A percentile compares a stretch with the other conserved stretches of the same genome.
phyloP scores from a whole-genome alignment of 1,284 basidiomycete genomes.

The Sparassis latifolia region DNA sequence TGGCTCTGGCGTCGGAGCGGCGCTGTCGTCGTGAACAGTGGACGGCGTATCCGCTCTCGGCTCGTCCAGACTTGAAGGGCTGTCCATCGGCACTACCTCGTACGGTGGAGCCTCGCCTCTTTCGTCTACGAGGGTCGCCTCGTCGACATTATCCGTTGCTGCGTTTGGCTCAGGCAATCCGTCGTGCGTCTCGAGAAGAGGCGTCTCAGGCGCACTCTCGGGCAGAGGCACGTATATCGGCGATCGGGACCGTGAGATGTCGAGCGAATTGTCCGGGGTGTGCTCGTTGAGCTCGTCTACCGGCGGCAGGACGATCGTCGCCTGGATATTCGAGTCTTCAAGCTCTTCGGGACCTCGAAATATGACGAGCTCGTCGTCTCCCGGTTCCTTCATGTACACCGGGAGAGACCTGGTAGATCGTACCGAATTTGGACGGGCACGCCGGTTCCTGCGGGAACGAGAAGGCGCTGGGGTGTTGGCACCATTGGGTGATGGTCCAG shows the following conservation, averaged over 20 bases:
- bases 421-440: constrained; percentile 52
- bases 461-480: constrained; percentile 7
- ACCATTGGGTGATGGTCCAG: constrained; percentile 7
- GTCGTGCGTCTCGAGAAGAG: constrained; percentile 16
- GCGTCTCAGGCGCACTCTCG: constrained; percentile 16
- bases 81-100: constrained; percentile 40
- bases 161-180: constrained; percentile 16
- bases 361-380: constrained; percentile 71
- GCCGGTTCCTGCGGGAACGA: constrained; percentile 27
- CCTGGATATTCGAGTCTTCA: constrained; percentile 26
- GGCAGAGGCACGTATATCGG: constrained; percentile 19
- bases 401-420: constrained; percentile 70
- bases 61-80: constrained; percentile 6
- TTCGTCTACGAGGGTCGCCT: constrained; percentile 16
- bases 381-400: constrained; percentile 72
- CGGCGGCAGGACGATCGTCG: constrained; percentile 27
- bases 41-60: background rate
- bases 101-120: constrained; percentile 62
- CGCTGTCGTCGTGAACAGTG: background rate
- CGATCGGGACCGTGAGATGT: constrained; percentile 10
- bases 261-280: constrained; percentile 13
- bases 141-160: constrained; percentile 18
- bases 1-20: background rate
- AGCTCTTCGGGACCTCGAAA: constrained; percentile 43
- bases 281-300: constrained; percentile 26